These are phyloP conservation scores for Aspergillus pseudoviridinutans DNA, from an alignment of 2,329 filamentous ascomycete genomes.

Conservation along the genomic window DNA sequence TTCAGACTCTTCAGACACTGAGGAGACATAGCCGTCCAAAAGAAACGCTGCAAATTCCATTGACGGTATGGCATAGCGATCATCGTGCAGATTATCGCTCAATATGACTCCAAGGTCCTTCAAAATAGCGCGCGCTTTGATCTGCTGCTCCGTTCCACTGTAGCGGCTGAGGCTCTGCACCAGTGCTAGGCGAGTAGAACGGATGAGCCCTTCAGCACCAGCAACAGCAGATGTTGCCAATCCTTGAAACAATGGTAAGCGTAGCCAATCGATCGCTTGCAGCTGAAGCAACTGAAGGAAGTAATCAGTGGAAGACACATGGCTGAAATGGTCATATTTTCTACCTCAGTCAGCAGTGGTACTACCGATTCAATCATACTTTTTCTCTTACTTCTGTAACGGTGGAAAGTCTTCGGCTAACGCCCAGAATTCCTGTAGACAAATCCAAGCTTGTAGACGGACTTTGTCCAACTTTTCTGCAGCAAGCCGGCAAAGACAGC, in stretches of 20 bases:
- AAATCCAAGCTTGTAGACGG: constrained; percentile 52
- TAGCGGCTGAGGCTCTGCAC: constrained; percentile 31
- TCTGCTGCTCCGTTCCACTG: constrained; percentile 24
- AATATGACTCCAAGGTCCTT: constrained; percentile 54
- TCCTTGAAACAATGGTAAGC: constrained; percentile 38
- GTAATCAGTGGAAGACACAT: constrained; percentile 43
- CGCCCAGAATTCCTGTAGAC: constrained; percentile 40
- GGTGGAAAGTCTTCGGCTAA: constrained; percentile 29
- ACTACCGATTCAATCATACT: not conserved
- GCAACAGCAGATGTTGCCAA: constrained; percentile 43
- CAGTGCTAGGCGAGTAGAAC: constrained; percentile 40
- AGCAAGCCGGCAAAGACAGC: constrained; percentile 62
- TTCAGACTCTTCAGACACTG: constrained; percentile 44
- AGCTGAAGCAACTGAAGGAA: constrained; percentile 40
- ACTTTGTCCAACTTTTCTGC: constrained; percentile 90
- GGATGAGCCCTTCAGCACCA: constrained; percentile 43
- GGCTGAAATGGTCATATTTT: constrained; percentile 42
- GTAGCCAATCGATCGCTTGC: constrained; percentile 34
- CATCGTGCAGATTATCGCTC: constrained; percentile 51
- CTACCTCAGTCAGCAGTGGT: constrained; percentile 21
- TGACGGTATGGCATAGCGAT: constrained; percentile 69
- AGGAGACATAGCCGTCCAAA: constrained; percentile 55
- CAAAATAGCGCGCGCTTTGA: constrained; percentile 46
- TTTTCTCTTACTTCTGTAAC: constrained; percentile 39
- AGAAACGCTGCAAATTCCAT: constrained; percentile 76